Conservation (phyloP, 805 yeast genomes). For the Candida ascalaphidarum region DNA sequence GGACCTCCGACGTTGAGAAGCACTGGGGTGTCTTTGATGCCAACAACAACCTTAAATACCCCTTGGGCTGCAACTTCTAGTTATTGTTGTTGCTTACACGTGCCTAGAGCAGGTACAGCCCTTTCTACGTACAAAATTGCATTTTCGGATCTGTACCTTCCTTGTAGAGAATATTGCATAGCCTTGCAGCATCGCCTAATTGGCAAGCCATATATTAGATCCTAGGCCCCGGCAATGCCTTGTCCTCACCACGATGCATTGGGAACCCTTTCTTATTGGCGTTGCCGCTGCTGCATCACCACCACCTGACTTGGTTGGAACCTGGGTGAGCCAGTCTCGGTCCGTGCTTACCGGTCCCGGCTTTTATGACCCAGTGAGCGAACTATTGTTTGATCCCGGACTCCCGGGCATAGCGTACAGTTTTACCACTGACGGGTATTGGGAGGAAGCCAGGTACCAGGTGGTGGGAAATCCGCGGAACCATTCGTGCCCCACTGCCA, state of each 20-base stretch:
- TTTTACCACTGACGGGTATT: slow-evolving; percentile 11
- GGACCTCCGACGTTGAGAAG: slow-evolving; percentile 79
- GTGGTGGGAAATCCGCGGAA: slow-evolving; percentile 8
- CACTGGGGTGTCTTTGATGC: slow-evolving; percentile 89
- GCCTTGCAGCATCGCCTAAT: no score
- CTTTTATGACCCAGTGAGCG: slow-evolving; percentile 11
- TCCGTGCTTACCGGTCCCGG: slow-evolving; percentile 11
- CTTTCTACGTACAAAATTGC: no score
- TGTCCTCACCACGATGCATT: no score
- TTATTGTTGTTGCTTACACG: no score
- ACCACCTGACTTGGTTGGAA: no score
- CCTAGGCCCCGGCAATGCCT: no score
- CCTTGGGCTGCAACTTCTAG: slow-evolving; percentile 25
- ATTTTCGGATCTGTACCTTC: no score
- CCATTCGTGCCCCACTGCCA: slow-evolving; percentile 11
- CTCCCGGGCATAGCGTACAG: slow-evolving; percentile 14
- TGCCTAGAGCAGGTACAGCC: no score
- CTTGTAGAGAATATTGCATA: no score
- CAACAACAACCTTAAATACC: slow-evolving; percentile 28
- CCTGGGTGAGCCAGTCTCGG: slow-evolving; percentile 12
- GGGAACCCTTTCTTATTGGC: no score
- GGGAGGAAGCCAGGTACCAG: slow-evolving; percentile 12
- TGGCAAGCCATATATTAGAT: no score
- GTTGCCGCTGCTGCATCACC: no score
- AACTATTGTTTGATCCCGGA: slow-evolving; percentile 10